Percentiles rank a stretch among this genome's conserved stretches.
phyloP scores from a whole-genome alignment of 148 eudicot genomes.

The Rheum nobile region DNA sequence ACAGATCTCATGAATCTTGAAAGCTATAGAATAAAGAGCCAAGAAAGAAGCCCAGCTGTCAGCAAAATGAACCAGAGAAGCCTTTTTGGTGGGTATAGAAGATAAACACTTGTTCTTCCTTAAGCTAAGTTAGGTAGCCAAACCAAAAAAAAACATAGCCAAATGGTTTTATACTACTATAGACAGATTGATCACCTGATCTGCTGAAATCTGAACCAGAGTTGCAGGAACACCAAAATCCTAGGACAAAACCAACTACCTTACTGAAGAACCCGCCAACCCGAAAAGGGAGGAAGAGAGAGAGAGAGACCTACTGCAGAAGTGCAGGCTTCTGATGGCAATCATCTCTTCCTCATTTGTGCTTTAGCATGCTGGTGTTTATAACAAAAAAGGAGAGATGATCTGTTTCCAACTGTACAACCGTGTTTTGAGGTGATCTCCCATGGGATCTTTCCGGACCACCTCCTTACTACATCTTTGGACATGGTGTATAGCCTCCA shows the following conservation, averaged over 20 bases:
- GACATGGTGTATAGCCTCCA: neutral
- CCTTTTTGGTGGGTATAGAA: conserved; percentile 5
- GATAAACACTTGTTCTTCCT: neutral
- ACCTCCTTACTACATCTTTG: neutral
- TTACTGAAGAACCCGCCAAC: neutral
- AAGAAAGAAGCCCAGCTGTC: conserved; percentile 6
- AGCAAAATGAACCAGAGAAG: neutral
- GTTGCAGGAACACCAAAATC: neutral
- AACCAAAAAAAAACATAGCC: neutral
- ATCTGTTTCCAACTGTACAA: conserved; percentile 10
- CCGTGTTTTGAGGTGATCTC: neutral
- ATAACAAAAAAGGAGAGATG: neutral
- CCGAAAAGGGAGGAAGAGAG: neutral
- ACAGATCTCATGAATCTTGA: conserved; percentile 1
- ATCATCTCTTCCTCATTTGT: conserved; percentile 4
- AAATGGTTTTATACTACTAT: conserved; percentile 3
- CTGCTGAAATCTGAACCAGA: neutral
- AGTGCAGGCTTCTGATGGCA: conserved; percentile 9
- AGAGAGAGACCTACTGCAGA: neutral
- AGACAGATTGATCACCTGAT: conserved; percentile 2
- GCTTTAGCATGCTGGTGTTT: conserved; percentile 6
- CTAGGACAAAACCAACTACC: conserved; percentile 4
- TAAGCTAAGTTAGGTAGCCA: neutral
- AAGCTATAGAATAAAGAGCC: neutral
- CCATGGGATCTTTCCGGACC: conserved; percentile 3